A percentile compares a stretch with the other conserved stretches of the same genome.
Evolutionary conservation across 2,329 filamentous ascomycete genomes (phyloP).

Genomic region (Penicillium aurantiogriseum): DNA sequence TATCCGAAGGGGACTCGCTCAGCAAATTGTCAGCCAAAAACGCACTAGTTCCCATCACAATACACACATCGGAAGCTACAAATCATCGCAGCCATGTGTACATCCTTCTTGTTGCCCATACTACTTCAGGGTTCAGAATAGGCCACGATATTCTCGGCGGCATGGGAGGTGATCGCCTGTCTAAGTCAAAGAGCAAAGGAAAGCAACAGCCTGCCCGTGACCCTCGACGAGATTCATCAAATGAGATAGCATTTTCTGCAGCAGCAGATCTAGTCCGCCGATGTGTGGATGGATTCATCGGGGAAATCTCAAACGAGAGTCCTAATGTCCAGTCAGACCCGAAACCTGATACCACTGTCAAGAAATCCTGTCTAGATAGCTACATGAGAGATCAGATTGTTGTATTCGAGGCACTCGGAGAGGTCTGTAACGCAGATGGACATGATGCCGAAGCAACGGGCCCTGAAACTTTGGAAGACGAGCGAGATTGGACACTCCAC

Average conservation of each 20-base stretch:
- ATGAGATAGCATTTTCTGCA: conserved; percentile 13
- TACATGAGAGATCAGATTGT: conserved; percentile 59
- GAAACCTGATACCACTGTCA: not conserved
- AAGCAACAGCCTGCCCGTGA: not conserved
- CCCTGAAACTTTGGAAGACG: conserved; percentile 20
- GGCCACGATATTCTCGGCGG: conserved; percentile 50
- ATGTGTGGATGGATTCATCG: conserved; percentile 46
- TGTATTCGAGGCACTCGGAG: conserved; percentile 57
- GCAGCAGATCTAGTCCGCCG: conserved; percentile 41
- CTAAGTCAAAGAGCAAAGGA: conserved; percentile 3
- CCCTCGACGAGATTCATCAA: not conserved
- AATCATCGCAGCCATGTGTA: conserved; percentile 50
- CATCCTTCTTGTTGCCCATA: conserved; percentile 56
- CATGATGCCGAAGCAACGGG: conserved; percentile 14
- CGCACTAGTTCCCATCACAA: conserved; percentile 21
- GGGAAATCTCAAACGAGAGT: conserved; percentile 43
- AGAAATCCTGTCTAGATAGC: conserved; percentile 52
- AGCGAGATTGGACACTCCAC: conserved; percentile 40
- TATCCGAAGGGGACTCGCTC: not conserved
- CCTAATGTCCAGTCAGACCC: not conserved
- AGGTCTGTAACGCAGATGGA: conserved; percentile 23
- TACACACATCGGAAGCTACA: conserved; percentile 44
- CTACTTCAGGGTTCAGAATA: conserved; percentile 48
- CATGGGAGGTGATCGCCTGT: not conserved
- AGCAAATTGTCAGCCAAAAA: not conserved